Evolutionary conservation across 2,329 filamentous ascomycete species (phyloP), one percentile per base, ranked within the genome.

Genomic region (Ceratocystis colombiana): DNA sequence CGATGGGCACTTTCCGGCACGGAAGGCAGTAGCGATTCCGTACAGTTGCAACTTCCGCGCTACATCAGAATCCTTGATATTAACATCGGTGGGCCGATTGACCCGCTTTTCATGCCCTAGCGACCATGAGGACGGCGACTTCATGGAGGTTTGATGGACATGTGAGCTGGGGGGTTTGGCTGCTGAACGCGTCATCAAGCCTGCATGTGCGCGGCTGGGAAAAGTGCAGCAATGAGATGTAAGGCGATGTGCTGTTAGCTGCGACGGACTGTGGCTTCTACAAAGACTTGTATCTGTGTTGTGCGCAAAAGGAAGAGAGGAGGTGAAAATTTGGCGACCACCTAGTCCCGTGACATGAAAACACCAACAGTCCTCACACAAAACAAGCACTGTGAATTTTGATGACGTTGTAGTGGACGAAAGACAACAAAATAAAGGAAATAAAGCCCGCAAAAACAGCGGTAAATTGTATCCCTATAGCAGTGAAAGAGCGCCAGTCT

Each of bases 1-100:
- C 72, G 92, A 96, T 69, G 93, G 93, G 59, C 92, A 86, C 76
- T 96, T 97, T 79, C 92, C 92, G 71, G 86, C 84, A 73, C 88
- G 82, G 76, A 97, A 96, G 64, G 91, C 93, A 80, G 75, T 77
- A 77, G 87, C 84, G 76, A 97, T 96, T 73, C 93, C 94, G 73
- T 95, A 99, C 46, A 97, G 78, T 77, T 96, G 92, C 64, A 99
- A 86, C 80, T 99, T 99, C 75, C 86, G 85, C 77, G 94, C 94
- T 77, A 97, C 87, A 75, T 96, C 87, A 71, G 82, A 83, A 79
- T 96, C 90, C 82, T 92, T 93, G 75, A 83, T 76, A 79, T 88
- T 86, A 68, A 82, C 72, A 76, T 94, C 82, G 69, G 84, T 87
- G 41, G 90, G 89, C 71, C 82, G 84, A 76, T 94, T 92, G 73